phyloP scores from a whole-genome alignment of 2,329 filamentous ascomycete species.

The Diplodia intermedia region DNA sequence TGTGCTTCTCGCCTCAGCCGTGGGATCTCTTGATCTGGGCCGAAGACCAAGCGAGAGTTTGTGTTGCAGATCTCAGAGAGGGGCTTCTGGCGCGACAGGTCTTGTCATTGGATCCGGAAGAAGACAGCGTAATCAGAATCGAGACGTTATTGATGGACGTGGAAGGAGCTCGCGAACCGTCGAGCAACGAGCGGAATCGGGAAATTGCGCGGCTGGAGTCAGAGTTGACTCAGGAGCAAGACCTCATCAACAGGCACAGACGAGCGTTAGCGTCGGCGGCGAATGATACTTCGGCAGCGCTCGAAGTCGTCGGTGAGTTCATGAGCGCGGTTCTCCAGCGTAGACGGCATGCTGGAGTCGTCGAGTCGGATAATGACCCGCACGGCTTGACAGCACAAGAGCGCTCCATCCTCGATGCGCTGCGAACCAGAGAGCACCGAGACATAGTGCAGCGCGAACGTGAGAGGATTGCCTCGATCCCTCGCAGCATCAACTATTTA shows the following conservation, averaged over 20 bases:
- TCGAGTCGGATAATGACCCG: slow-evolving; percentile 54
- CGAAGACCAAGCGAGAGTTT: slow-evolving; percentile 80
- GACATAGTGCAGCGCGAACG: slow-evolving; percentile 46
- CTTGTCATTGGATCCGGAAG: slow-evolving; percentile 66
- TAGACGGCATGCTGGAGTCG: slow-evolving; percentile 45
- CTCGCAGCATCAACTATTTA: slow-evolving; percentile 53
- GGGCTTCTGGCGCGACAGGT: slow-evolving; percentile 73
- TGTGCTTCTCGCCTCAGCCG: slow-evolving; percentile 89
- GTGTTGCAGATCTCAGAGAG: slow-evolving; percentile 74
- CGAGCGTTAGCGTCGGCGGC: slow-evolving; percentile 46
- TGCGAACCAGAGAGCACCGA: slow-evolving; percentile 53
- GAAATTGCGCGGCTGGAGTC: slow-evolving; percentile 37
- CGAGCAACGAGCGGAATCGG: slow-evolving; percentile 46
- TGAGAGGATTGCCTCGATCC: slow-evolving; percentile 44
- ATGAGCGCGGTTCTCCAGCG: slow-evolving; percentile 34
- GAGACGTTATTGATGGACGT: slow-evolving; percentile 52
- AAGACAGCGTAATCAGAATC: slow-evolving; percentile 63
- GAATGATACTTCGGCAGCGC: slow-evolving; percentile 27
- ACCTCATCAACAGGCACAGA: slow-evolving; percentile 53
- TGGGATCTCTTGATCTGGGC: slow-evolving; percentile 94
- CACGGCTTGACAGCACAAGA: slow-evolving; percentile 55
- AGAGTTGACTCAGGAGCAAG: slow-evolving; percentile 56
- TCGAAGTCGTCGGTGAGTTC: slow-evolving; percentile 27
- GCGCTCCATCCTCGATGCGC: slow-evolving; percentile 54
- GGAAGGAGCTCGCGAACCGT: slow-evolving; percentile 51